Evolutionary conservation across 1,139 yeast genomes (phyloP).

Genomic region (Magnusiomyces fungicola): DNA sequence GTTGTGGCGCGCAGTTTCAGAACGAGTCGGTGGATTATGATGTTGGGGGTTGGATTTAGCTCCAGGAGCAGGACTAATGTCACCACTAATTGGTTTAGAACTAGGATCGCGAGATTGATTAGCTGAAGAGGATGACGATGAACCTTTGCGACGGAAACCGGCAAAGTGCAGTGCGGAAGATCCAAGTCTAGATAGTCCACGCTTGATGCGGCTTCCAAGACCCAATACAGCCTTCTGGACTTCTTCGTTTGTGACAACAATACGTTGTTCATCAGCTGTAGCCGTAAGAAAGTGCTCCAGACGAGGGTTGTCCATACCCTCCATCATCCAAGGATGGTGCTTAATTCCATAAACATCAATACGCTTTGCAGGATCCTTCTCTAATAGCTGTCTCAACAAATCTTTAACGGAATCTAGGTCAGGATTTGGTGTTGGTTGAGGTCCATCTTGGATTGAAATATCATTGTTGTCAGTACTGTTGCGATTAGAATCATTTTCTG

Average conservation of each 20-base stretch:
- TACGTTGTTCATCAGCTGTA: conserved; percentile 33
- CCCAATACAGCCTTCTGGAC: conserved; percentile 75
- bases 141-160: conserved; percentile 26
- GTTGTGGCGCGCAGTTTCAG: conserved; percentile 1
- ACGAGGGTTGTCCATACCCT: conserved; percentile 48
- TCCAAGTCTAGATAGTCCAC: conserved; percentile 43
- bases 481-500: neutral
- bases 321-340: conserved; percentile 66
- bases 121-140: conserved; percentile 15
- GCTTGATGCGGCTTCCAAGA: conserved; percentile 50
- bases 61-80: neutral
- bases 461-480: conserved; percentile 3
- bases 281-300: conserved; percentile 30
- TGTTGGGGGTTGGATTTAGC: neutral
- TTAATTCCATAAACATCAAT: conserved; percentile 69
- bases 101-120: conserved; percentile 9
- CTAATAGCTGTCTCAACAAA: conserved; percentile 53
- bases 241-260: conserved; percentile 61
- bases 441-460: conserved; percentile 18
- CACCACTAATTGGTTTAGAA: neutral
- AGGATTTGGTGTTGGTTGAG: conserved; percentile 19
- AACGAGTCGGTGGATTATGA: neutral
- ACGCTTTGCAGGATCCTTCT: conserved; percentile 64
- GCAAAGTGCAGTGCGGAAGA: conserved; percentile 42
- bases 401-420: conserved; percentile 48